Evolutionary conservation across 2,329 filamentous ascomycete species (phyloP), one percentile per base, ranked within the genome.

Genomic region (Sclerotinia minor): DNA sequence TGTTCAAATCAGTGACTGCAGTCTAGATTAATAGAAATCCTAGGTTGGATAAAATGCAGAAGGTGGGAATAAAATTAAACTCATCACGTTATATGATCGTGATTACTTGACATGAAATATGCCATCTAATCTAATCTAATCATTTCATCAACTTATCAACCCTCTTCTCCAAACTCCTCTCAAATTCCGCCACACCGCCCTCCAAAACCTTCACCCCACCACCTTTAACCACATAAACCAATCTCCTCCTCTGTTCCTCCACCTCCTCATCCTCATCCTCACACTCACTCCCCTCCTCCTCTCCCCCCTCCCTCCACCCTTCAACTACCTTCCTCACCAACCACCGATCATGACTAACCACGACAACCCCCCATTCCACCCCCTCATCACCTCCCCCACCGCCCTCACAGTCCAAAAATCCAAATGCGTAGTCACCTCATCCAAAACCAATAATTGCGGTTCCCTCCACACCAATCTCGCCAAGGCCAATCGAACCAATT

Each of bases 391-490:
- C 32, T 85, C 82, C 0, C 89, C 83, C 66, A 96, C 79, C 2
- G 90, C 91, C 9, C 86, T 85, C 32, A 94, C 91, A 0, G 90
- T 94, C 78, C 95, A 87, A 70, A 90, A 91, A 76, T 96, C 92
- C 52, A 96, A 82, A 80, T 96, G 92, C 0, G 92, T 99, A 77
- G 95, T 98, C 64, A 95, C 94, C 82, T 98, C 94, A 85, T 98
- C 94, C 21, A 98, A 89, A 38, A 98, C 93, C 68, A 99, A 87
- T 75, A 99, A 81, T 81, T 99, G 95, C 0, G 95, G 95, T 83
- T 97, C 97, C 83, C 97, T 97, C 93, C 93, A 96, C 89, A 96
- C 94, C 74, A 93, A 90, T 74, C 91, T 91, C 1, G 92, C 94
- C 73, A 98, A 94, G 8, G 92, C 95, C 32, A 92, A 89, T 92